Conservation (phyloP, 2,329 filamentous ascomycete species). For the Colletotrichum tropicale region DNA sequence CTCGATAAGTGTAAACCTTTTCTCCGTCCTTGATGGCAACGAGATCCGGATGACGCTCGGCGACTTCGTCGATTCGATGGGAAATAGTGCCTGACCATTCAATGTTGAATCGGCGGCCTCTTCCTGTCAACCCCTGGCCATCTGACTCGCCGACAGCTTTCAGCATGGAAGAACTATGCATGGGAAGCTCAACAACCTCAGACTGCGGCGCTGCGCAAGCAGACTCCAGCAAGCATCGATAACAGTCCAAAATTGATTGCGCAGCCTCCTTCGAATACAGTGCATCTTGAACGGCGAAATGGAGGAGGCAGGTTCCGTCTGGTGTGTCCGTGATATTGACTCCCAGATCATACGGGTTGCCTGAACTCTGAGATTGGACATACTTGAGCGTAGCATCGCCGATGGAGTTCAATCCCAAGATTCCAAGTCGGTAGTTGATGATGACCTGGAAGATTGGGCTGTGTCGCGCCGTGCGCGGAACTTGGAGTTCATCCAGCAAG, state of each 20-base stretch:
- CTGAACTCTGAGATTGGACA: background rate
- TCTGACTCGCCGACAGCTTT: background rate
- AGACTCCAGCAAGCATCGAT: background rate
- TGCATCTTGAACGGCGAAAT: background rate
- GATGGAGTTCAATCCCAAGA: background rate
- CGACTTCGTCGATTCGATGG: background rate
- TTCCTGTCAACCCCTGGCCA: background rate
- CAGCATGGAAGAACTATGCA: background rate
- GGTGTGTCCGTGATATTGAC: background rate
- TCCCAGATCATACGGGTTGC: background rate
- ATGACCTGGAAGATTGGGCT: conserved; percentile 55
- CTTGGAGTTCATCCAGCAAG: conserved; percentile 46
- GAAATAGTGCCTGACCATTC: background rate
- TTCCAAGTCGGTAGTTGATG: conserved; percentile 34
- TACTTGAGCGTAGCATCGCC: background rate
- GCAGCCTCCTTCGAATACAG: background rate
- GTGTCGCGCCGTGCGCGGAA: conserved; percentile 39
- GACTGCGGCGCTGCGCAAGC: background rate
- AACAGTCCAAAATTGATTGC: background rate
- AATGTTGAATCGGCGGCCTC: background rate
- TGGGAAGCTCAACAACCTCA: background rate
- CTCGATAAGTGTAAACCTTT: background rate
- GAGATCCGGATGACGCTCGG: background rate
- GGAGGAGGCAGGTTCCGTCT: background rate
- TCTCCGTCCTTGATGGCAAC: background rate